Conservation (phyloP, 2,329 filamentous ascomycete genomes). For the Plectosphaerella cucumerina region DNA sequence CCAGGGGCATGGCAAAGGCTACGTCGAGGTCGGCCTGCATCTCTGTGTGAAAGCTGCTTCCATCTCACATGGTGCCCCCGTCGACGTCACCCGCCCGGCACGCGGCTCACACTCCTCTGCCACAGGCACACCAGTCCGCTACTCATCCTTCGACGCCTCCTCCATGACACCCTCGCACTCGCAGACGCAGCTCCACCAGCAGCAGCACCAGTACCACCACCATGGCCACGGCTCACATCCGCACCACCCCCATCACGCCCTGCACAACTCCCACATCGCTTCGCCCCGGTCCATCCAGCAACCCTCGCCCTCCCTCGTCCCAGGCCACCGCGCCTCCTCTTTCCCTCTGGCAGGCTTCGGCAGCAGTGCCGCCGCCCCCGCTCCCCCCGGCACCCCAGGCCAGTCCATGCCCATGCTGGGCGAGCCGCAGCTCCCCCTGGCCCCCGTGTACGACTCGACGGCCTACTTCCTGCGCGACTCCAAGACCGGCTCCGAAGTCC, state of each 20-base stretch:
- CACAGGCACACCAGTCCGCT: constrained; percentile 9
- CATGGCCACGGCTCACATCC: constrained; percentile 3
- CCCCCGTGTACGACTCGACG: constrained; percentile 72
- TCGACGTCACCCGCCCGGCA: constrained; percentile 62
- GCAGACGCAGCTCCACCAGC: constrained; percentile 1
- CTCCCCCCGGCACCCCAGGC: too few species aligned
- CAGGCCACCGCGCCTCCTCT: not conserved
- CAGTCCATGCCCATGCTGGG: too few species aligned
- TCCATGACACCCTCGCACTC: constrained; percentile 15
- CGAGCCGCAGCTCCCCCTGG: not conserved
- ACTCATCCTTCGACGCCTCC: constrained; percentile 26
- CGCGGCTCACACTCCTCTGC: constrained; percentile 41
- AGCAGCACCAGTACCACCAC: constrained; percentile 16
- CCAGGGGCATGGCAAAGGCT: constrained; percentile 74
- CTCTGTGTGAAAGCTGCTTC: constrained; percentile 84
- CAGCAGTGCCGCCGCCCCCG: too few species aligned
- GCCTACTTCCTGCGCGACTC: constrained; percentile 89
- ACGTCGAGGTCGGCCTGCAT: constrained; percentile 83
- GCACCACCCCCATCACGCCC: not conserved
- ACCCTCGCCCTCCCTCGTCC: constrained; percentile 4
- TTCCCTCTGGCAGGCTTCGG: not conserved
- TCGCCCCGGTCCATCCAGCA: constrained; percentile 6
- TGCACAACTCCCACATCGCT: constrained; percentile 3
- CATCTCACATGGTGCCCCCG: constrained; percentile 87
- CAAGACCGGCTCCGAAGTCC: constrained; percentile 66